Conservation (phyloP, 2,329 filamentous ascomycete species). For the Pestalotiopsis sp. region DNA sequence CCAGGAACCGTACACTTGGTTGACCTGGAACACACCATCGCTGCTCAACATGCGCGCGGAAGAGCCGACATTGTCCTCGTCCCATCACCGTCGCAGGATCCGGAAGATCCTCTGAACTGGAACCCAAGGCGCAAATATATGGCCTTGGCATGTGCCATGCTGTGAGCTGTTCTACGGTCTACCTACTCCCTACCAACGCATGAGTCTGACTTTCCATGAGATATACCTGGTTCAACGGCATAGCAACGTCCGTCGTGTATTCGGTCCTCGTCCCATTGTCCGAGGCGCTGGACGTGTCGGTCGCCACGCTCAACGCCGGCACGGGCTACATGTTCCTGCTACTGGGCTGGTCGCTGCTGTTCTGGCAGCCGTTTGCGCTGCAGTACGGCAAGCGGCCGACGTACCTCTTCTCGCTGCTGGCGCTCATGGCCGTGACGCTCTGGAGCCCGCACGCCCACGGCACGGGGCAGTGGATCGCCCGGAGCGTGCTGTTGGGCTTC, state of each 20-base stretch:
- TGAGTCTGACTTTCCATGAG: slow-evolving; percentile 26
- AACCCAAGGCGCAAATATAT: slow-evolving; percentile 30
- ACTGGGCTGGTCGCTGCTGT: slow-evolving; percentile 46
- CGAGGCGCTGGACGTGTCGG: slow-evolving; percentile 25
- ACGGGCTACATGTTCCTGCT: slow-evolving; percentile 40
- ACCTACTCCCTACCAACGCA: not conserved
- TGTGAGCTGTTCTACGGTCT: slow-evolving; percentile 21
- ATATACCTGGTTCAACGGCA: slow-evolving; percentile 42
- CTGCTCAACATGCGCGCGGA: slow-evolving; percentile 33
- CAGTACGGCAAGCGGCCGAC: slow-evolving; percentile 46
- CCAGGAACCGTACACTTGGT: slow-evolving; percentile 46
- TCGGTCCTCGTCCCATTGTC: slow-evolving; percentile 33
- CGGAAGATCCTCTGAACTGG: slow-evolving; percentile 59
- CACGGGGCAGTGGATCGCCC: slow-evolving; percentile 47
- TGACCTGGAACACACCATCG: slow-evolving; percentile 37
- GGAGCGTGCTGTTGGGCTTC: slow-evolving; percentile 46
- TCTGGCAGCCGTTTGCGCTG: slow-evolving; percentile 51
- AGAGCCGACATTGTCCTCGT: slow-evolving; percentile 50
- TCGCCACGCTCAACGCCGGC: slow-evolving; percentile 31
- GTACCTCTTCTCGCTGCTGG: slow-evolving; percentile 40
- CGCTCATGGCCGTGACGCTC: slow-evolving; percentile 35
- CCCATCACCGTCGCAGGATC: slow-evolving; percentile 51
- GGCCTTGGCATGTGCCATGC: slow-evolving; percentile 29
- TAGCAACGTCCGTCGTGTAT: slow-evolving; percentile 36
- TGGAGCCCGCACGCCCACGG: slow-evolving; percentile 41